Base-by-base conservation (phyloP, 768 basidiomycete genomes). In the Kwoniella newhampshirensis region DNA sequence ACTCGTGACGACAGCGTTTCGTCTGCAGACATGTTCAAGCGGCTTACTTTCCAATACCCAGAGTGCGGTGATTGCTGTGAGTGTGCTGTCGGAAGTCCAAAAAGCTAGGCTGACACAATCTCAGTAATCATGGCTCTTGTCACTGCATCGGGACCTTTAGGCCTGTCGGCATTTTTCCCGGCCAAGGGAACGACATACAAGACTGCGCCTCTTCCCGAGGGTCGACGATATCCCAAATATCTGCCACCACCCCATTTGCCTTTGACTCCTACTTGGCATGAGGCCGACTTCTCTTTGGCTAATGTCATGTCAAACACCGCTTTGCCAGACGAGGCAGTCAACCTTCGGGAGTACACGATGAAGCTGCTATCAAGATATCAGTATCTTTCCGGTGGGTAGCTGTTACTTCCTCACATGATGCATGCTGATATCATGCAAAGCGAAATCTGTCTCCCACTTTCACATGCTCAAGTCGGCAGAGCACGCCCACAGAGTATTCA, bases 1-100 rank as follows among this genome's bases (percentile, higher is more conserved):
- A 60, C 57, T 5, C 21, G 61, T 18, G 36, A 43, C 0, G 60
- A 67, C 28, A 55, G 60, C n/a, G 54, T 66, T 0, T 28, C 62
- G 1, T 59, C 74, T 12, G 61, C 55, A 6, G 68, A 70, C 47
- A 71, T 74, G 71, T 75, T 77, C 53, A 74, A 68, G 44, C 64
- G 73, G 8, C 58, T 77, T 13, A 64, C 76, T 0, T 77, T 77
- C 54, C 63, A 68, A 41, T 58, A 71, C 42, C 71, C 76, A 1
- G 66, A 64, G 8, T 77, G 76, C 41, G 76, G 76, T 2, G 76
- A 77, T 51, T 77, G 76, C 56, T 27, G 71, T 73, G 32, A 62
- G 71, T 69, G 1, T n/a, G 6, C 20, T 44, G 11, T 46, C 8
- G 32, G 7, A 13, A 32, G 4, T 23, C 36, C 15, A 13, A 25